Base-by-base conservation (phyloP, 331 rosid species). In the Stylosanthes scabra region DNA sequence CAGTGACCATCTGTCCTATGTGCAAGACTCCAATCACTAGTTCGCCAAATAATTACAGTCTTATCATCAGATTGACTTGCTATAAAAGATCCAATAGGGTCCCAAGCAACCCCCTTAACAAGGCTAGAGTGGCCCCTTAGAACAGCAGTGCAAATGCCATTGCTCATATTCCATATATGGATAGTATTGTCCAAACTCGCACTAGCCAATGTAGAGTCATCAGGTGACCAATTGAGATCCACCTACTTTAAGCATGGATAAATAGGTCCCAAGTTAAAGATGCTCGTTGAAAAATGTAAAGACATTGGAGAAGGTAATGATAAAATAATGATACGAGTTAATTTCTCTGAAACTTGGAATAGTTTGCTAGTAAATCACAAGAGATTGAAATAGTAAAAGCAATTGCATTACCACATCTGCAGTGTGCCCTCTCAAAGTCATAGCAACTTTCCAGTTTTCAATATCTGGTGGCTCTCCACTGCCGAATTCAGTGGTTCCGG, bases 201-300 rank as follows among this genome's bases (percentile, higher is more conserved):
- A 64, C 98, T 95, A 39, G 98, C 99, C 95, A 95, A 86, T 15
- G 80, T 79, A 7, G 92, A 92, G 74, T 95, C 99, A 92, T 95
- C 99, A 20, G 99, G 97, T 74, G 97, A 91, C 99, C 99, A 95
- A 86, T 90, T 92, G 83, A 95, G 97, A 95, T 95, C 99, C 92
- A 95, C 99, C 99, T 95, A 92, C 97, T 90, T 95, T 83, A 92
- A 69, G 96, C 97, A 92, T 59, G 77, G 87, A 90, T 78, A 80
- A 80, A 73, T 20, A 72, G 74, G 82, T 81, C 84, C 86, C 80
- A 77, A 81, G 84, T 88, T 88, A 94, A 79, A 67, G 74, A 78
- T 66, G 82, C 72, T 56, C 79, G 55, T 16, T 66, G 42, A 76
- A 62, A 68, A 68, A 63, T 41, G 56, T 63, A 51, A 72, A 73